phyloP scores from a whole-genome alignment of 345 rosid genomes.

The Eucalyptus grandis region DNA sequence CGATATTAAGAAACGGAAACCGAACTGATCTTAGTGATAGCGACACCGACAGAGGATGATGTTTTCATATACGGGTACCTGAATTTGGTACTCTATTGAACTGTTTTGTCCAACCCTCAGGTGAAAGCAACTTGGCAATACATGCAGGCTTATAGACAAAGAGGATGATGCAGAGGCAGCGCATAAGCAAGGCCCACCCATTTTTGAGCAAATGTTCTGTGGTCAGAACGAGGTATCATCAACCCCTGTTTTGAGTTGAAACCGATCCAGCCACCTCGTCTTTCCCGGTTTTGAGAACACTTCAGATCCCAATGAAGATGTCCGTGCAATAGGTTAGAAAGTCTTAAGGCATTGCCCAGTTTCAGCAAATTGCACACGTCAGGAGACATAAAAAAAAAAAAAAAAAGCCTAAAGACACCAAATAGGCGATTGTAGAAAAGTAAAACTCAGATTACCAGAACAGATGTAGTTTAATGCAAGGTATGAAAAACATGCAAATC shows the following conservation, averaged over 20 bases:
- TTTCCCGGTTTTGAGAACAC: not conserved
- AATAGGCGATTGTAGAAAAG: not conserved
- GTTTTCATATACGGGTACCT: not conserved
- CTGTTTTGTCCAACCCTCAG: not conserved
- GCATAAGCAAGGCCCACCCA: not conserved
- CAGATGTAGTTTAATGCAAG: not conserved
- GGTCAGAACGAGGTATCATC: not conserved
- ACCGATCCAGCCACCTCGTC: not conserved
- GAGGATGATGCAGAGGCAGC: not conserved
- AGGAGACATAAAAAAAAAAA: no score
- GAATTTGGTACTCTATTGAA: not conserved
- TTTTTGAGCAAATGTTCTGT: not conserved
- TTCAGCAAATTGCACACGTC: not conserved
- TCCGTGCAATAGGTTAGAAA: not conserved
- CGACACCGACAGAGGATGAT: not conserved
- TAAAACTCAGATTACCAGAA: not conserved
- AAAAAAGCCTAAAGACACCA: not conserved
- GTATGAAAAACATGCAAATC: not conserved
- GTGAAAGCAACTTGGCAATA: not conserved
- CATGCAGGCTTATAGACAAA: not conserved
- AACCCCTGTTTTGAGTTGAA: not conserved
- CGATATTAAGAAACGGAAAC: not conserved
- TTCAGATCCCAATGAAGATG: not conserved
- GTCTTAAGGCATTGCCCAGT: no score
- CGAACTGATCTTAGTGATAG: not conserved